phyloP scores from a whole-genome alignment of 1,139 yeast genomes.

The Zygosaccharomyces sapae region DNA sequence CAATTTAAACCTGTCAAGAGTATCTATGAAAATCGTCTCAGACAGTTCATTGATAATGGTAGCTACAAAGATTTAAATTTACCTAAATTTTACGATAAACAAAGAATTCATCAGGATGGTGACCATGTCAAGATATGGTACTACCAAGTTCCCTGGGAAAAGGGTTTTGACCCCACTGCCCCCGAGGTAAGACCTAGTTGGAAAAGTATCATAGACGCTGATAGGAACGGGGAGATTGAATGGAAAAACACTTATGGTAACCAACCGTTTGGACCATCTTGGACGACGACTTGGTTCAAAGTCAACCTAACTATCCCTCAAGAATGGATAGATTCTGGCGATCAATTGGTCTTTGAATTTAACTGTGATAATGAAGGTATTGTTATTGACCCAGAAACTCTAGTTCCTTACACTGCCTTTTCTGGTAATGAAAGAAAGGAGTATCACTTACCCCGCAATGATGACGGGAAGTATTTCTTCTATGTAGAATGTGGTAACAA shows the following conservation, averaged over 20 bases:
- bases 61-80: slow-evolving; percentile 65
- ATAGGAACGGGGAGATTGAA: slow-evolving; percentile 35
- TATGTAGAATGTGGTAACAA: slow-evolving; percentile 90
- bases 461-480: slow-evolving; percentile 41
- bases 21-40: slow-evolving; percentile 70
- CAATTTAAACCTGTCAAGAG: slow-evolving; percentile 78
- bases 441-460: slow-evolving; percentile 57
- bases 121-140: slow-evolving; percentile 31
- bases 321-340: slow-evolving; percentile 47
- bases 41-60: slow-evolving; percentile 80
- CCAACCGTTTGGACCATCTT: slow-evolving; percentile 85
- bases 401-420: slow-evolving; percentile 80
- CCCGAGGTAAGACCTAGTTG: slow-evolving; percentile 63
- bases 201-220: slow-evolving; percentile 53
- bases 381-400: slow-evolving; percentile 51
- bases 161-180: slow-evolving; percentile 34
- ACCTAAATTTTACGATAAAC: slow-evolving; percentile 74
- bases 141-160: slow-evolving; percentile 35
- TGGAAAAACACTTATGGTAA: slow-evolving; percentile 57
- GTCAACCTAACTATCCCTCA: slow-evolving; percentile 59
- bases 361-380: slow-evolving; percentile 85
- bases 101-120: slow-evolving; percentile 40
- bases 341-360: slow-evolving; percentile 70
- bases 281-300: slow-evolving; percentile 96
- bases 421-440: slow-evolving; percentile 83